Evolutionary conservation across 805 yeast species (phyloP).

Genomic region (Saccharomycopsis vini): DNA sequence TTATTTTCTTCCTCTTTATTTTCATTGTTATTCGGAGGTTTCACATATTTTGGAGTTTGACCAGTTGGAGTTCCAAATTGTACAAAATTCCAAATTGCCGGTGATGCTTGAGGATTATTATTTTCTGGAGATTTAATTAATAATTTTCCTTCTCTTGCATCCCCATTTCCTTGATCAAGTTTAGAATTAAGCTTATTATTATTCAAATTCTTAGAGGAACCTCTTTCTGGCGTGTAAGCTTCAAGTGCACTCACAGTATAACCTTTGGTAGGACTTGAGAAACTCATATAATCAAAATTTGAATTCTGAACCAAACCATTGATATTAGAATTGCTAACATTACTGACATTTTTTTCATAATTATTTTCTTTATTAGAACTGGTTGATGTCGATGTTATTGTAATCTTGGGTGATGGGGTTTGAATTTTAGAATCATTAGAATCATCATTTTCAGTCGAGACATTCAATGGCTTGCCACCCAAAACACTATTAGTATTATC

Average conservation of each 20-base stretch:
- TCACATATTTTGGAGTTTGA: conserved; percentile 11
- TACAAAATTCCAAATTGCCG: conserved; percentile 90
- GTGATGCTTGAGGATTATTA: conserved; percentile 40
- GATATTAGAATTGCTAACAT: no score
- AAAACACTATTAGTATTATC: background rate
- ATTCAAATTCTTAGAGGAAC: conserved; percentile 22
- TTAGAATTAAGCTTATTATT: background rate
- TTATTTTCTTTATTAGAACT: conserved; percentile 9
- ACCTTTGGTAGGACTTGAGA: conserved; percentile 32
- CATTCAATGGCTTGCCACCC: background rate
- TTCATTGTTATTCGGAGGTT: background rate
- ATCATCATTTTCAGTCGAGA: background rate
- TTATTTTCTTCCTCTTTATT: conserved; percentile 5
- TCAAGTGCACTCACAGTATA: conserved; percentile 45
- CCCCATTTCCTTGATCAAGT: background rate
- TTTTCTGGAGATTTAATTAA: conserved; percentile 4
- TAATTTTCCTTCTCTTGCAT: background rate
- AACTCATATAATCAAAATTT: conserved; percentile 19
- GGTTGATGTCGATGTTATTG: conserved; percentile 1
- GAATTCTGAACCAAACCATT: no score
- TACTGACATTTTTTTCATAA: conserved; percentile 8
- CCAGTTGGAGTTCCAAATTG: conserved; percentile 47
- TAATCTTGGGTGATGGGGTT: conserved; percentile 7
- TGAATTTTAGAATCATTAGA: background rate
- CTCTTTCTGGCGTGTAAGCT: conserved; percentile 59